These are phyloP conservation scores for Plectosphaerella sp. DNA, from an alignment of 2,329 filamentous ascomycete species.

Conservation along the genomic window DNA sequence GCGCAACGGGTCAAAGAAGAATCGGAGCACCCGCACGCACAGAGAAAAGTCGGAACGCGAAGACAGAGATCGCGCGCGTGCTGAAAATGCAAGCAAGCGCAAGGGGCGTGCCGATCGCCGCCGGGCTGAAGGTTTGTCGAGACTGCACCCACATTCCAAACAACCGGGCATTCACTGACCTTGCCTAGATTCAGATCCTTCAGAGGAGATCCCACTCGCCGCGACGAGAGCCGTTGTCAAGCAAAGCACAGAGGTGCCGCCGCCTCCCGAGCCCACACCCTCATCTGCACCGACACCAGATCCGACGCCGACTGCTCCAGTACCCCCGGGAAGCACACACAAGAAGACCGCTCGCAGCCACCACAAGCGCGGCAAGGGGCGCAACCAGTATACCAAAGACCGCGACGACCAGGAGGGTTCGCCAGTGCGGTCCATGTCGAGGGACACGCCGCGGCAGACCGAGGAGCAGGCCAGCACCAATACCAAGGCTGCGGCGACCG, in stretches of 20 bases:
- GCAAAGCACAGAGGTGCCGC: slow-evolving; percentile 20
- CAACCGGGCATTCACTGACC: slow-evolving; percentile 27
- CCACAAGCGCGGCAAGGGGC: slow-evolving; percentile 65
- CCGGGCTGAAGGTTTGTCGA: slow-evolving; percentile 67
- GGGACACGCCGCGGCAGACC: slow-evolving; percentile 39
- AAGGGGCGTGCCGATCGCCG: slow-evolving; percentile 79
- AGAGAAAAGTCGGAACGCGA: slow-evolving; percentile 63
- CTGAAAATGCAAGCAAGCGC: slow-evolving; percentile 72
- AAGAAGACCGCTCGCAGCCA: slow-evolving; percentile 61
- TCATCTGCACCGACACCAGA: slow-evolving; percentile 32
- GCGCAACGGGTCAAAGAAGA: slow-evolving; percentile 49
- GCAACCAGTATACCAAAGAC: slow-evolving; percentile 81
- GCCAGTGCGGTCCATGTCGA: slow-evolving; percentile 52
- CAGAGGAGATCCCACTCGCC: slow-evolving; percentile 60
- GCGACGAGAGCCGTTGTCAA: slow-evolving; percentile 20
- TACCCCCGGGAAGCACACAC: slow-evolving; percentile 39
- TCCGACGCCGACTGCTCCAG: slow-evolving; percentile 35
- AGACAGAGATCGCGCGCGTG: slow-evolving; percentile 68
- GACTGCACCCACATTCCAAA: slow-evolving; percentile 11
- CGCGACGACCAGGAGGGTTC: slow-evolving; percentile 59
- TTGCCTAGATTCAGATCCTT: slow-evolving; percentile 63
- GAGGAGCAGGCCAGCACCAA: slow-evolving; percentile 25
- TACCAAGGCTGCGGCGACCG: slow-evolving; percentile 25
- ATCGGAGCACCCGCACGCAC: slow-evolving; percentile 55
- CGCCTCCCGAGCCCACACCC: slow-evolving; percentile 25